Conservation (phyloP, 192 early-diverging fungal species). For the Glomus cerebriforme region DNA sequence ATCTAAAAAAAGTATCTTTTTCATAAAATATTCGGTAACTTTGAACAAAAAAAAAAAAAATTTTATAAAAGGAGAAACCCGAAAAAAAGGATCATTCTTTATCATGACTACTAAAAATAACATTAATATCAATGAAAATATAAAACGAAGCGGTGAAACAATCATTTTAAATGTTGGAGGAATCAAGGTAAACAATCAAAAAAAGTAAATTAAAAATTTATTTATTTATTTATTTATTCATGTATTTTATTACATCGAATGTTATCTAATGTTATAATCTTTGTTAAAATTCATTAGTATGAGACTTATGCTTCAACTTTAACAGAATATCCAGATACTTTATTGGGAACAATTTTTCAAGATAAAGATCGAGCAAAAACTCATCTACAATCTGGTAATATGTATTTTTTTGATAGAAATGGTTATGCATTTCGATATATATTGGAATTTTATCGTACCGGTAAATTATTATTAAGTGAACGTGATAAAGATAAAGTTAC, state of each 20-base stretch:
- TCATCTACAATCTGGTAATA: conserved; percentile 1
- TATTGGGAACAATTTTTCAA: conserved; percentile 22
- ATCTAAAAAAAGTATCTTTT: background rate
- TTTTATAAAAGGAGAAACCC: background rate
- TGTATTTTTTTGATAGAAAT: conserved; percentile 28
- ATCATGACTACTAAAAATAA: background rate
- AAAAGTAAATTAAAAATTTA: background rate
- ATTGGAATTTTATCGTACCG: conserved; percentile 25
- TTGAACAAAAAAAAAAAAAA: background rate
- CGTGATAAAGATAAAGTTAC: background rate
- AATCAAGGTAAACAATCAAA: conserved; percentile 14
- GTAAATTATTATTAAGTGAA: conserved; percentile 7
- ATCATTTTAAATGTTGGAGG: conserved; percentile 27
- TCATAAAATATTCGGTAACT: background rate
- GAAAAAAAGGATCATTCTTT: background rate
- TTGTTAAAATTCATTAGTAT: background rate
- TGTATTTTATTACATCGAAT: background rate
- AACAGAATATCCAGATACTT: conserved; percentile 17
- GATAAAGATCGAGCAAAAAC: background rate
- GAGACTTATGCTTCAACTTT: conserved; percentile 21
- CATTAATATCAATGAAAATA: background rate
- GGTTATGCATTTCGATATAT: conserved; percentile 24
- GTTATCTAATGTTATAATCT: background rate
- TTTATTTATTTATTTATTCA: background rate
- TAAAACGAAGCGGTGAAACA: background rate